Evolutionary conservation across 305 asterid species (phyloP).

Genomic region (Nicotiana rustica): DNA sequence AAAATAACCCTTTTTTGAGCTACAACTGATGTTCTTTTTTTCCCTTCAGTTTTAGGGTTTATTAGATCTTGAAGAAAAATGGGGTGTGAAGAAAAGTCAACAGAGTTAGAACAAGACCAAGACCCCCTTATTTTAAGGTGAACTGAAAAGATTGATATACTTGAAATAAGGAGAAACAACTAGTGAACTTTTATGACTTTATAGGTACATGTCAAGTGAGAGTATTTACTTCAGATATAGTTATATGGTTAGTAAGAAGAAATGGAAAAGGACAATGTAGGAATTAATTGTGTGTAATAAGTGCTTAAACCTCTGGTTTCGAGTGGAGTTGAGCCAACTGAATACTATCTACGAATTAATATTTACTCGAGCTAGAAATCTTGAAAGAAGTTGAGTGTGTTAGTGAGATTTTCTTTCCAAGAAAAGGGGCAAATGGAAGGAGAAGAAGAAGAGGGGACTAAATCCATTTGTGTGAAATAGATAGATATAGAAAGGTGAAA

Average conservation of each 20-base stretch:
- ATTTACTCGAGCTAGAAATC: background rate
- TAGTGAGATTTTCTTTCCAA: constrained; percentile 26
- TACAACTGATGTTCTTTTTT: no score
- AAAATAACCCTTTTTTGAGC: no score
- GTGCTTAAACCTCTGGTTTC: background rate
- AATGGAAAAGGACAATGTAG: constrained; percentile 19
- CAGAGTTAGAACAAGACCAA: background rate
- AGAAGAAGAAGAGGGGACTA: background rate
- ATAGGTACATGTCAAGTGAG: constrained; percentile 26
- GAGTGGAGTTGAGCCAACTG: background rate
- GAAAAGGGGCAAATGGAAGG: background rate
- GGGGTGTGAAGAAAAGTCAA: background rate
- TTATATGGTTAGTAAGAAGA: constrained; percentile 17
- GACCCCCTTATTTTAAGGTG: background rate
- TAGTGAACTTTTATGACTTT: constrained; percentile 10
- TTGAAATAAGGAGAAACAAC: constrained; percentile 19
- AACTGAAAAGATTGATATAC: background rate
- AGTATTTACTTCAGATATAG: constrained; percentile 25
- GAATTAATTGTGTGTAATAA: background rate
- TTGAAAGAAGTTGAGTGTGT: background rate
- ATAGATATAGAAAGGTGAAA: constrained; percentile 6
- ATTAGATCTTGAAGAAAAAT: background rate
- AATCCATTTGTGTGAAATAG: background rate
- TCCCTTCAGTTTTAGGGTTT: background rate
- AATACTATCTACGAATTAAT: background rate